Base-by-base conservation (phyloP, 2,329 filamentous ascomycete genomes). In the Aspergillus novoparasiticus region DNA sequence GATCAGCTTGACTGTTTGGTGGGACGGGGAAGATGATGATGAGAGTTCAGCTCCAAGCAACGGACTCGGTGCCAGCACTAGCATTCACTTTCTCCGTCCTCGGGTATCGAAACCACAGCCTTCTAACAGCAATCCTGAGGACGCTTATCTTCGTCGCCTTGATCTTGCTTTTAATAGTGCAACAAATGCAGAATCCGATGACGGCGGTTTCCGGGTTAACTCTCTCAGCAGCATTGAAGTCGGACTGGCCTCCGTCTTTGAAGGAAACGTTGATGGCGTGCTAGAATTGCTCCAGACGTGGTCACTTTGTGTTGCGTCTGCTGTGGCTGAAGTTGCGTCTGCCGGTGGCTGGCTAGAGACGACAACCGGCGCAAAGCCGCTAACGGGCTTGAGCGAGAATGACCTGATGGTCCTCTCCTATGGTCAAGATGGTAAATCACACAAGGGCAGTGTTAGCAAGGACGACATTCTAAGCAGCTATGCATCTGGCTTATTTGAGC, bases 1-100 rank as follows among this genome's bases (percentile, higher is more conserved):
- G 0, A 80, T 97, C 64, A 91, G 90, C 1, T 81, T 98, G 57
- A 89, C 94, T 36, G 89, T 91, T 6, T 98, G 94, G 94, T 97
- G 94, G 93, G 90, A 96, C 73, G 92, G 95, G 64, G 86, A 87
- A n/a, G 86, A 88, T 64, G 85, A 89, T 11, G 81, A 83, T 16
- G 79, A 81, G 1, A 68, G 78, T 32, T 67, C 76, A 1, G 72
- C 77, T 43, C 61, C 70, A 30, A 64, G 65, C 16, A 61, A 65
- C 26, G 34, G 53, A 43, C 64, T 70, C 26, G 65, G 64, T 36
- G 64, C 69, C n/a, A 72, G 69, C 58, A 68, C 65, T 32, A 55
- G 30, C n/a, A 64, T 62, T 50, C 69, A 69, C 58, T 70, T 72
- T 64, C 57, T 66, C 43, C 72, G 70, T 56, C 69, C 70, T 10